Conservation (phyloP, 2,329 filamentous ascomycete species). For the Orbilia brochopaga region DNA sequence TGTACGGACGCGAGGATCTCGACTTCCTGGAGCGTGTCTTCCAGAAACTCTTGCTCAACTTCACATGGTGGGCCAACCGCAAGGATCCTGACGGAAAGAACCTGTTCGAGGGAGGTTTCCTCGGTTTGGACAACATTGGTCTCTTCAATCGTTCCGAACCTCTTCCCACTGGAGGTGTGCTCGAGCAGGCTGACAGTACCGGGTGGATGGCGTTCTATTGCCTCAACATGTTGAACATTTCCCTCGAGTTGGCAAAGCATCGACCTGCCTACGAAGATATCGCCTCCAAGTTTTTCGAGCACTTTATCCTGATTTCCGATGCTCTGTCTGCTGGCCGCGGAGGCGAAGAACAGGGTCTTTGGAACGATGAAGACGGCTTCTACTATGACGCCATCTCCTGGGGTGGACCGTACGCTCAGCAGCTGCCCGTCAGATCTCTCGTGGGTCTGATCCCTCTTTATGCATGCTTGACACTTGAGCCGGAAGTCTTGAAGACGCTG, state of each 20-base stretch:
- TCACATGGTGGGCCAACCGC: constrained; percentile 95
- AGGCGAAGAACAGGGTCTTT: constrained; percentile 75
- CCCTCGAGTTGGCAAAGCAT: constrained; percentile 92
- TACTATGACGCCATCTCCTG: constrained; percentile 99
- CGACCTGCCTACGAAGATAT: constrained; percentile 70
- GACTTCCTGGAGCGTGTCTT: constrained; percentile 97
- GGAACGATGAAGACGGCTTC: constrained; percentile 95
- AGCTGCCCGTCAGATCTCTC: constrained; percentile 87
- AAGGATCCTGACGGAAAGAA: constrained; percentile 96
- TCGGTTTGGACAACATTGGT: constrained; percentile 95
- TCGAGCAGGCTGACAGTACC: constrained; percentile 96
- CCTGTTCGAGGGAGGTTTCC: constrained; percentile 93
- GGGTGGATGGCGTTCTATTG: constrained; percentile 99
- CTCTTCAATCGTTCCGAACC: constrained; percentile 97
- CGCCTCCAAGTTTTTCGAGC: constrained; percentile 97
- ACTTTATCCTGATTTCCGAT: constrained; percentile 97
- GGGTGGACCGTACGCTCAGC: constrained; percentile 90
- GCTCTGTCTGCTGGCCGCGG: constrained; percentile 84
- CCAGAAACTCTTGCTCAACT: constrained; percentile 93
- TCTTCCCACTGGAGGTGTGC: constrained; percentile 85
- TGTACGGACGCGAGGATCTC: constrained; percentile 91
- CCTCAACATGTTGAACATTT: constrained; percentile 94
- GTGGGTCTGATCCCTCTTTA: constrained; percentile 94
- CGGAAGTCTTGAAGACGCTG: constrained; percentile 88
- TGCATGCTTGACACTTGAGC: constrained; percentile 88